These are phyloP conservation scores for Pythium brassicae DNA, from an alignment of 352 stramenopile species.

Conservation along the genomic window DNA sequence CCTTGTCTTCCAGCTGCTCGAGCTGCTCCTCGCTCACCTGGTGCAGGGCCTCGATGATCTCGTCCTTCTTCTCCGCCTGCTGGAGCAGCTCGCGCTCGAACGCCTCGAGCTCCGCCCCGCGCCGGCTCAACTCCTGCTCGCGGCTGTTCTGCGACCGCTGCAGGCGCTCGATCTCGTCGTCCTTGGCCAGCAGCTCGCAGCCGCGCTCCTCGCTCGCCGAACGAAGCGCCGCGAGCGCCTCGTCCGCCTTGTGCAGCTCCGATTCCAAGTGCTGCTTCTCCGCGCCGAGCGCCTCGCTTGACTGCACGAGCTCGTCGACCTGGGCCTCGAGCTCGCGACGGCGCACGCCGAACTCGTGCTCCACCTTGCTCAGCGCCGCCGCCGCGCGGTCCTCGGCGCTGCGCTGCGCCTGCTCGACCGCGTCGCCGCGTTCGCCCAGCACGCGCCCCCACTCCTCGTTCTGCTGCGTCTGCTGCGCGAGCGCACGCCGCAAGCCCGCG, in stretches of 20 bases:
- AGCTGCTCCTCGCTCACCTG: conserved; percentile 19
- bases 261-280: conserved; percentile 11
- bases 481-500: conserved; percentile 11
- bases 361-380: conserved; percentile 24
- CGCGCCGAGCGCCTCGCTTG: not conserved
- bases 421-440: conserved; percentile 33
- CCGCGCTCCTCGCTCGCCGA: not conserved
- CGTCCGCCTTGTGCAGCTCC: conserved; percentile 8
- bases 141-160: not conserved
- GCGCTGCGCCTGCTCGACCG: conserved; percentile 34
- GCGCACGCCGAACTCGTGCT: conserved; percentile 15
- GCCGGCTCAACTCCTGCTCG: not conserved
- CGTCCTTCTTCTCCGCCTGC: conserved; percentile 9
- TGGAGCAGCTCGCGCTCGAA: conserved; percentile 9
- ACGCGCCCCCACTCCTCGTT: conserved; percentile 27
- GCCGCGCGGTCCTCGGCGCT: conserved; percentile 36
- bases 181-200: not conserved
- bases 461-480: conserved; percentile 17
- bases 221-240: conserved; percentile 1
- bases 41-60: conserved; percentile 8
- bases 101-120: not conserved
- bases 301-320: conserved; percentile 8
- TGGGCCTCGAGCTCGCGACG: conserved; percentile 13
- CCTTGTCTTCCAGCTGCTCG: conserved; percentile 22
- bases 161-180: conserved; percentile 4